Evolutionary conservation across 345 rosid species (phyloP).

Genomic region (Limnanthes douglasii): DNA sequence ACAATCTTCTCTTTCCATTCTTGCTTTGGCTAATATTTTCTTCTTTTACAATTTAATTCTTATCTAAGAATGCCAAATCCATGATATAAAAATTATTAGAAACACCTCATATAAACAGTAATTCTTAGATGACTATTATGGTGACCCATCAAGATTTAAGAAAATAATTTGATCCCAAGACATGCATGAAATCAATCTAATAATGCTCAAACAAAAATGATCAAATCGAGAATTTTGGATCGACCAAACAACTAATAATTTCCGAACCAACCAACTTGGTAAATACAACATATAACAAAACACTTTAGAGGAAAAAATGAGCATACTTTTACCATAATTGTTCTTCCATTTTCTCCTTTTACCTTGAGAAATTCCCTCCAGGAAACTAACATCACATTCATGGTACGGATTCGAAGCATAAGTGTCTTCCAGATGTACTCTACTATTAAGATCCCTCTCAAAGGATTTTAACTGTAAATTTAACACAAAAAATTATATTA

Average conservation of each 20-base stretch:
- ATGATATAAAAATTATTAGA: slow-evolving; percentile 5
- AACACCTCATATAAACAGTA: neutral
- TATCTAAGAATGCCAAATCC: slow-evolving; percentile 15
- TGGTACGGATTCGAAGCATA: slow-evolving; percentile 57
- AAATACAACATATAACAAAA: neutral
- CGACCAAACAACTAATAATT: neutral
- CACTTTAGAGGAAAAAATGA: neutral
- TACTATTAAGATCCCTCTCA: too few species aligned
- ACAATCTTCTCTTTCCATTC: slow-evolving; percentile 22
- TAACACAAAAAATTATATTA: slow-evolving; percentile 10
- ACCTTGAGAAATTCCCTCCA: slow-evolving; percentile 25
- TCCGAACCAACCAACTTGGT: neutral
- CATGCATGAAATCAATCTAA: too few species aligned
- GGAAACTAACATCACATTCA: slow-evolving; percentile 41
- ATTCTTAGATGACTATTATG: too few species aligned
- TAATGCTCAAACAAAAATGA: neutral
- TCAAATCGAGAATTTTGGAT: neutral
- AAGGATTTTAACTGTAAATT: too few species aligned
- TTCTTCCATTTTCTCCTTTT: slow-evolving; percentile 6
- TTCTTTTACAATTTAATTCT: slow-evolving; percentile 17
- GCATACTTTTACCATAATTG: slow-evolving; percentile 15
- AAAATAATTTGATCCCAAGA: too few species aligned
- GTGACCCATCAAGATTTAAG: too few species aligned
- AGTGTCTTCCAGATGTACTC: slow-evolving; percentile 25
- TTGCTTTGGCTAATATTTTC: slow-evolving; percentile 17